Evolutionary conservation across 2,329 filamentous ascomycete genomes (phyloP), one percentile per base, ranked within the genome.

Genomic region (Cladophialophora chaetospira): DNA sequence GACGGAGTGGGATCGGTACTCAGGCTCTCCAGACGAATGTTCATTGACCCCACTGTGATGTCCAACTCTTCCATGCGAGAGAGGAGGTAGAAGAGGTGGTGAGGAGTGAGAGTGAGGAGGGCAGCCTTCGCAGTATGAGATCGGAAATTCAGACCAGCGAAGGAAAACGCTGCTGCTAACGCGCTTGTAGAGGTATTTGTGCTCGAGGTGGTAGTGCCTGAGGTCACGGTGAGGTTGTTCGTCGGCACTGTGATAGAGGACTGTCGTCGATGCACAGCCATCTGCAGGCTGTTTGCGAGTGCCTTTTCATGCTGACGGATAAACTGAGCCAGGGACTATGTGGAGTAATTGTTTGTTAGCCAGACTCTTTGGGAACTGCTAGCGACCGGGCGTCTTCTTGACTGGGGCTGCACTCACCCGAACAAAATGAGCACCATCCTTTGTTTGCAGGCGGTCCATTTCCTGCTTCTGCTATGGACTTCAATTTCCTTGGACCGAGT

Each of bases 221-320:
- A 79, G 63, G 85, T 81, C 46, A 82, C 81, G 19, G 85, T 77
- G 48, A 74, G 74, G 51, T 84, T 78, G 19, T 85, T 78, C 4
- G 83, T 77, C 54, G 84, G 75, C 13, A 21, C 28, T 65, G 82
- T 83, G 84, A 92, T 85, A 61, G 83, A 78, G 36, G 80, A 77
- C 61, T 84, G 82, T 68, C 89, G 85, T 33, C 61, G 47, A 45
- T 66, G 64, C 33, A 65, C 64, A 72, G 88, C 87, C 67, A 95
- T 82, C 73, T 97, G 93, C 62, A 97, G 80, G 67, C 93, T 93
- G 78, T 97, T 97, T 71, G 94, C 94, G 62, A 99, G 84, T 33
- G 92, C 93, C 77, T 96, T 96, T 76, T 99, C 94, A 79, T 99
- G 91, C 54, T 91, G 96, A 62, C 92, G 91, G 75, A 99, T 91